phyloP scores from a whole-genome alignment of 257 asterid genomes.

The Anisodus acutangulus region DNA sequence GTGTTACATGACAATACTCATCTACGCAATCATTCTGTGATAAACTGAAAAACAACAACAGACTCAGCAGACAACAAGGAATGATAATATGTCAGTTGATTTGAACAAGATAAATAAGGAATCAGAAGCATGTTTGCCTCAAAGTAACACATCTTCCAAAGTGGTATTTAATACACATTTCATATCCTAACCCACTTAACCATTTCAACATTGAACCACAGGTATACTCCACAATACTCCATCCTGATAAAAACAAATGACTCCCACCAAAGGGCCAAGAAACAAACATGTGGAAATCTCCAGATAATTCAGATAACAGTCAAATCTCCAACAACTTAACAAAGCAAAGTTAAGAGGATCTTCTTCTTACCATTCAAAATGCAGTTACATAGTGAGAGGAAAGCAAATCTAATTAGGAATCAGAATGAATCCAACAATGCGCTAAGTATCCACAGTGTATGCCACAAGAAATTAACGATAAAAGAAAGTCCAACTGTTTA shows the following conservation, averaged over 20 bases:
- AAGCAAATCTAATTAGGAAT: neutral
- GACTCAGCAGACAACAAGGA: neutral
- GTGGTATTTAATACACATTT: neutral
- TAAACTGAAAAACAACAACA: neutral
- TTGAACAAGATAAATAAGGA: neutral
- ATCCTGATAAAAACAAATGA: neutral
- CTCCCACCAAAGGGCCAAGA: neutral
- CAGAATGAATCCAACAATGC: neutral
- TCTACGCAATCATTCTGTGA: neutral
- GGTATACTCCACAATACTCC: neutral
- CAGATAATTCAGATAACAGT: neutral
- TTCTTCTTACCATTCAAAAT: neutral
- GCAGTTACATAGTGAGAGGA: neutral
- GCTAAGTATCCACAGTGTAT: neutral
- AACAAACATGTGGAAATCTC: neutral
- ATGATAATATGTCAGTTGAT: neutral
- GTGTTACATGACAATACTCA: neutral
- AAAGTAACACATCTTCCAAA: neutral
- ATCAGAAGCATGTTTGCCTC: neutral
- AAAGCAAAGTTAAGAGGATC: neutral
- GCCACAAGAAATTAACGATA: slow-evolving; percentile 1
- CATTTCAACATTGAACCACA: slow-evolving; percentile 13
- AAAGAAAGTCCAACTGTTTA: neutral
- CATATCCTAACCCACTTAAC: neutral
- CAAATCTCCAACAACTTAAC: neutral